phyloP scores from a whole-genome alignment of 257 asterid genomes.

The Solanum arcanum region DNA sequence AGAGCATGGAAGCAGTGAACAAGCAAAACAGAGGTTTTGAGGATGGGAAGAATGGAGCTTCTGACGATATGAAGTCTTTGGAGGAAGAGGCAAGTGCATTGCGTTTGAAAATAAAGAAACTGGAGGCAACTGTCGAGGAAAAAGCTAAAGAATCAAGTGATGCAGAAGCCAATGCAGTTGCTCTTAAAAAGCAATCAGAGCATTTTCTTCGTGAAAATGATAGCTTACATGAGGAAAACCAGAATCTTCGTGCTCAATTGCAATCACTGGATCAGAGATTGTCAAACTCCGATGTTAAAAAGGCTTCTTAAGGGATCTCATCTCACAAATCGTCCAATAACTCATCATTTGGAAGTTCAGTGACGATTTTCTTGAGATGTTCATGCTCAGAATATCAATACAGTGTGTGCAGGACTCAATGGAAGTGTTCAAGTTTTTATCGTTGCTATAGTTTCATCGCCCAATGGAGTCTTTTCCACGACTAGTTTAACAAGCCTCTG shows the following conservation, averaged over 20 bases:
- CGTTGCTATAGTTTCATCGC: neutral
- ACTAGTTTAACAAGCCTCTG: neutral
- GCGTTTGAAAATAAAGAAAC: slow-evolving; percentile 28
- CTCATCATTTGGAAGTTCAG: neutral
- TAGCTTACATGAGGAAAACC: slow-evolving; percentile 70
- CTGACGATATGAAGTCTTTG: slow-evolving; percentile 37
- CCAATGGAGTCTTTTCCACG: neutral
- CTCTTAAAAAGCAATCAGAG: slow-evolving; percentile 73
- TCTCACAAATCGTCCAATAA: neutral
- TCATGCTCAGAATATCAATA: neutral
- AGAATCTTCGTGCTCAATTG: slow-evolving; percentile 57
- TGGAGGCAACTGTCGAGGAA: slow-evolving; percentile 45
- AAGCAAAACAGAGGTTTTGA: slow-evolving; percentile 51
- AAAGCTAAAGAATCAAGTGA: slow-evolving; percentile 40
- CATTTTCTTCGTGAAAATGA: slow-evolving; percentile 72
- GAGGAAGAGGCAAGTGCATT: slow-evolving; percentile 43
- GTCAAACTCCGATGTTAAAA: slow-evolving; percentile 55
- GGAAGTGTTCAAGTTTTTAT: neutral
- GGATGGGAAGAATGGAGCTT: slow-evolving; percentile 27
- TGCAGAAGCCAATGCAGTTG: slow-evolving; percentile 62
- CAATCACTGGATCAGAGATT: slow-evolving; percentile 43
- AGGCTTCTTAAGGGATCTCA: slow-evolving; percentile 25
- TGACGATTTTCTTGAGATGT: neutral
- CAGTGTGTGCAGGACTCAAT: neutral
- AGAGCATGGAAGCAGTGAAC: slow-evolving; percentile 54